Conservation (phyloP, 2,329 filamentous ascomycete species). For the Exophiala oligosperma region DNA sequence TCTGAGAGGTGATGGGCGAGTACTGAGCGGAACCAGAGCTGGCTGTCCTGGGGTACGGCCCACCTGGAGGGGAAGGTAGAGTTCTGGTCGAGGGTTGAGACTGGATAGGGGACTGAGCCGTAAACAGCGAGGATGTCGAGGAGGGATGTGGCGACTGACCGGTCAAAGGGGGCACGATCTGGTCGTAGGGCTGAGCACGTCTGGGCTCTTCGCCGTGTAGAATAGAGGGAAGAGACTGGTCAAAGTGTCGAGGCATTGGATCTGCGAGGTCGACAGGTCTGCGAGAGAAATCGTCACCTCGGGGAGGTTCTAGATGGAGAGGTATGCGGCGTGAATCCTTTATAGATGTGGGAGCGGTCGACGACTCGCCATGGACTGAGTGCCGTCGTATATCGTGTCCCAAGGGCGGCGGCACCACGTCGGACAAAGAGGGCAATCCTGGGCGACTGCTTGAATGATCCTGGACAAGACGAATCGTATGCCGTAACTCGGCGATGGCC, state of each 20-base stretch:
- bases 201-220: slow-evolving; percentile 21
- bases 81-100: slow-evolving; percentile 23
- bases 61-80: slow-evolving; percentile 29
- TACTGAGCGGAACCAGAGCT: slow-evolving; percentile 16
- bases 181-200: slow-evolving; percentile 16
- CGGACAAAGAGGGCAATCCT: slow-evolving; percentile 20
- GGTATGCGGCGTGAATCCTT: slow-evolving; percentile 17
- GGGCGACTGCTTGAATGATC: slow-evolving; percentile 15
- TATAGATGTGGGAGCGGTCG: slow-evolving; percentile 14
- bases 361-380: slow-evolving; percentile 12
- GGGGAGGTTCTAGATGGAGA: slow-evolving; percentile 16
- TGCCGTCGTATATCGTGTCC: slow-evolving; percentile 15
- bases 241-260: slow-evolving; percentile 19
- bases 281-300: slow-evolving; percentile 15
- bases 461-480: slow-evolving; percentile 18
- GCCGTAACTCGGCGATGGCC: slow-evolving; percentile 21
- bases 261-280: slow-evolving; percentile 13
- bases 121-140: slow-evolving; percentile 20
- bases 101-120: slow-evolving; percentile 23
- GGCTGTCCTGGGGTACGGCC: slow-evolving; percentile 19
- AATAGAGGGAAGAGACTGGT: slow-evolving; percentile 31
- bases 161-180: slow-evolving; percentile 7
- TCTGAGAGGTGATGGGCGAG: slow-evolving; percentile 17
- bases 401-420: slow-evolving; percentile 19
- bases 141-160: slow-evolving; percentile 23